Base-by-base conservation (phyloP, 2,329 filamentous ascomycete species). In the Magnaporthiopsis rhizophila region DNA sequence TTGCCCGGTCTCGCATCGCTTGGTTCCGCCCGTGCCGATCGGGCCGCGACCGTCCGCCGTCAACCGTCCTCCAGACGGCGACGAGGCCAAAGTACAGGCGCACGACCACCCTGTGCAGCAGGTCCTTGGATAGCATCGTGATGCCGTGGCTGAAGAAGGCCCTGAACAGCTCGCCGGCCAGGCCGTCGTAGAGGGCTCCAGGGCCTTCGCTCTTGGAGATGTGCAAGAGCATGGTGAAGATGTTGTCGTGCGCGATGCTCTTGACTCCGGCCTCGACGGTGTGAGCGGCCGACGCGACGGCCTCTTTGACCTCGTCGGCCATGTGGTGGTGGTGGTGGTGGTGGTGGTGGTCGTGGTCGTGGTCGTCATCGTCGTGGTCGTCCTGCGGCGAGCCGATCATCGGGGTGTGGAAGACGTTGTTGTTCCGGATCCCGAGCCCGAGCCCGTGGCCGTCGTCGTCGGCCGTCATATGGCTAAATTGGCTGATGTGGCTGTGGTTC, bases 81-180 rank as follows among this genome's bases (percentile, higher is more conserved):
- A 89, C 75, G 2, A 89, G 72, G 8, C 87, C 71, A 68, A 91
- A 89, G 75, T 94, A 96, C 5, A 88, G 70, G 67, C 85, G 85
- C 65, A 96, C 84, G 64, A 96, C 85, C 21, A 88, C 74, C 34
- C 84, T 81, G 73, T 96, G 90, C 11, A 95, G 84, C 6, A 84
- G 78, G 64, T 94, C 90, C 75, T 97, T 97, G 65, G 90, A 86
- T 64, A 94, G 78, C 90, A 96, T 96, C 0, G 92, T 94, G 62
- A 92, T 83, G 0, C 92, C 92, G 71, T 97, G 92, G 28, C 86
- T 88, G 70, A 97, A 88, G 77, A 96, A 96, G 0, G 90, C 89
- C 71, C 92, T 93, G 11, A 93, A 75, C 3, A 96, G 81, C 75
- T 96, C 91, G 5, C 87, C 90, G 18, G 81, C 82, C 0, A 96